These are phyloP conservation scores for Metschnikowia lunata DNA, from an alignment of 805 yeast species.

Conservation along the genomic window DNA sequence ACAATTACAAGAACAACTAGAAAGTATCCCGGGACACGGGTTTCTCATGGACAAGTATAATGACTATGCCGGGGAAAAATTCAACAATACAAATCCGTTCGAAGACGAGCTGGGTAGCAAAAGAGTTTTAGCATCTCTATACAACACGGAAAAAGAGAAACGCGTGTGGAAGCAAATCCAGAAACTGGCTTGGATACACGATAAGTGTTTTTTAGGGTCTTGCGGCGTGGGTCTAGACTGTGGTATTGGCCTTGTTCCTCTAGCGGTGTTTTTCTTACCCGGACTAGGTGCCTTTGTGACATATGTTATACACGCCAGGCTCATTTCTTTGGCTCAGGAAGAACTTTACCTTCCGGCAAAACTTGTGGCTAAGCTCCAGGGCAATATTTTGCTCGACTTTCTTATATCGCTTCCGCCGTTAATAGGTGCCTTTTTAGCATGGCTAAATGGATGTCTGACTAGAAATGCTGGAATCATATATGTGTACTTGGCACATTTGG, in stretches of 20 bases:
- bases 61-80: conserved; percentile 61
- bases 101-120: conserved; percentile 56
- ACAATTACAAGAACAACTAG: conserved; percentile 16
- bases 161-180: conserved; percentile 72
- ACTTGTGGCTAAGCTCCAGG: conserved; percentile 65
- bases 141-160: conserved; percentile 49
- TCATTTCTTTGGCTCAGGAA: conserved; percentile 57
- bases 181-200: conserved; percentile 81
- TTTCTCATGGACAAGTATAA: conserved; percentile 54
- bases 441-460: conserved; percentile 84
- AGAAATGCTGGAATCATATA: conserved; percentile 83
- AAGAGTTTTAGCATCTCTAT: conserved; percentile 54
- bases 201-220: conserved; percentile 76
- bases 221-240: conserved; percentile 60
- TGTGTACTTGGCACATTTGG: conserved; percentile 11
- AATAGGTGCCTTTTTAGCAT: conserved; percentile 70
- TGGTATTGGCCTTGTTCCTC: conserved; percentile 75
- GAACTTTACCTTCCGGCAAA: conserved; percentile 53
- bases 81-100: conserved; percentile 64
- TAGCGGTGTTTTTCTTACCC: conserved; percentile 63
- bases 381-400: conserved; percentile 71
- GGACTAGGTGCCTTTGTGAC: conserved; percentile 79
- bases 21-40: conserved; percentile 51
- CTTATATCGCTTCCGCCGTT: conserved; percentile 74
- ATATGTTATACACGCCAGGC: conserved; percentile 72